A percentile compares a stretch with the other conserved stretches of the same genome.
Evolutionary conservation across 2,329 filamentous ascomycete species (phyloP).

Genomic region (Thelonectria rubi): DNA sequence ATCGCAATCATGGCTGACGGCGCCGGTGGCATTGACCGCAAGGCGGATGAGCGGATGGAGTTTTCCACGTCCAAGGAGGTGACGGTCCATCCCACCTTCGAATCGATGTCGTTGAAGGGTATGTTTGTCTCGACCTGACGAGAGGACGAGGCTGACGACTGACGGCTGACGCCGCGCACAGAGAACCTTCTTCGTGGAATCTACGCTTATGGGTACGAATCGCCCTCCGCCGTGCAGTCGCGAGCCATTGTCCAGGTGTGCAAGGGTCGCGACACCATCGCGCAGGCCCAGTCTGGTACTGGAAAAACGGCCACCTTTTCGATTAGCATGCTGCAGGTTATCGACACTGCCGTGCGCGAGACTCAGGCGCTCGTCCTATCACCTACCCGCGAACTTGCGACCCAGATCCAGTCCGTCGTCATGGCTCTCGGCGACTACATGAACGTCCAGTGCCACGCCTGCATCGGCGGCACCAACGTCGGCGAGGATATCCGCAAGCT

Average conservation of each 20-base stretch:
- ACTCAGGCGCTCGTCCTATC: slow-evolving; percentile 95
- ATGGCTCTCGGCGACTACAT: slow-evolving; percentile 99
- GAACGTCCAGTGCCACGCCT: slow-evolving; percentile 99
- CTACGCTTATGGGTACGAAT: slow-evolving; percentile 98
- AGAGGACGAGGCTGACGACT: slow-evolving; percentile 25
- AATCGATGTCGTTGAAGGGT: slow-evolving; percentile 95
- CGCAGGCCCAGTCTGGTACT: slow-evolving; percentile 95
- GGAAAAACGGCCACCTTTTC: slow-evolving; percentile 98
- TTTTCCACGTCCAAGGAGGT: slow-evolving; percentile 99
- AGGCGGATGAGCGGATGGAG: slow-evolving; percentile 95
- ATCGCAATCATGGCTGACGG: slow-evolving; percentile 81
- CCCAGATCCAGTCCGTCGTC: slow-evolving; percentile 97
- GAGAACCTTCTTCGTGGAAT: slow-evolving; percentile 96
- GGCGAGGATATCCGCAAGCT: slow-evolving; percentile 98
- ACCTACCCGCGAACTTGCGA: slow-evolving; percentile 94
- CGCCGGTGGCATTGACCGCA: slow-evolving; percentile 80
- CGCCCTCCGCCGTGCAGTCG: slow-evolving; percentile 96
- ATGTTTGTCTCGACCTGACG: slow-evolving; percentile 33
- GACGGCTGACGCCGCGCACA: slow-evolving; percentile 38
- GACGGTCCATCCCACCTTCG: slow-evolving; percentile 90
- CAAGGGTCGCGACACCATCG: slow-evolving; percentile 98
- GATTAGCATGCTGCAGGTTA: slow-evolving; percentile 94
- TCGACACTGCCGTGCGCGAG: slow-evolving; percentile 91
- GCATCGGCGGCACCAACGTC: slow-evolving; percentile 97
- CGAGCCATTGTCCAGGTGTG: slow-evolving; percentile 98